Conservation (phyloP, 2,329 filamentous ascomycete genomes). For the Ustulina deusta region DNA sequence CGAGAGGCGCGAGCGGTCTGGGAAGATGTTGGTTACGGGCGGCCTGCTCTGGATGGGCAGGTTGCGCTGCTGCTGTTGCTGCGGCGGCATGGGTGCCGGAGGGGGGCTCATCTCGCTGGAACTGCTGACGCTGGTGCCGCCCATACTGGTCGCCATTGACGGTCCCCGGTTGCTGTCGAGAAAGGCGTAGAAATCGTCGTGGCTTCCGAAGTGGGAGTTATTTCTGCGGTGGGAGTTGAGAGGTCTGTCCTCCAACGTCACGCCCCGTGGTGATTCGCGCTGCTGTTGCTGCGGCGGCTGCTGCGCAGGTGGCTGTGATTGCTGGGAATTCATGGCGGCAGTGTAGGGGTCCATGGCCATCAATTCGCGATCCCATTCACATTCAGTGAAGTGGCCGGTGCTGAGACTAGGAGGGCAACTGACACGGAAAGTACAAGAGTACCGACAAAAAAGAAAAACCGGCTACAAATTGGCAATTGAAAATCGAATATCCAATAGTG, state of each 20-base stretch:
- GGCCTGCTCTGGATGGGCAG: conserved; percentile 46
- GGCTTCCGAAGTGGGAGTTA: conserved; percentile 47
- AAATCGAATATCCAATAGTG: neutral
- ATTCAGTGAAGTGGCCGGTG: conserved; percentile 10
- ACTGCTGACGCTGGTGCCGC: conserved; percentile 1
- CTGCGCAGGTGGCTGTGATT: conserved; percentile 29
- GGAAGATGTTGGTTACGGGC: conserved; percentile 48
- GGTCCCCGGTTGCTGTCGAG: conserved; percentile 48
- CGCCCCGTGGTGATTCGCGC: conserved; percentile 37
- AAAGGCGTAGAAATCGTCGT: conserved; percentile 52
- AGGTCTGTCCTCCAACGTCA: conserved; percentile 36
- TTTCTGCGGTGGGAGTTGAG: conserved; percentile 35
- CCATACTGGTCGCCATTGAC: conserved; percentile 26
- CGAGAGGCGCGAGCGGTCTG: conserved; percentile 46
- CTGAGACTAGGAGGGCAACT: neutral
- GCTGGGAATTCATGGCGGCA: conserved; percentile 38
- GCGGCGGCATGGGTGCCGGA: conserved; percentile 37
- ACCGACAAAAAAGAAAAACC: neutral
- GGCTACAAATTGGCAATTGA: neutral
- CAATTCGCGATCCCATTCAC: conserved; percentile 1
- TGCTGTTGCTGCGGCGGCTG: conserved; percentile 27
- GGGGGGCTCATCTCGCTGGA: conserved; percentile 24
- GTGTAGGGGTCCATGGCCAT: conserved; percentile 37
- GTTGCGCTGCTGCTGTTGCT: conserved; percentile 40
- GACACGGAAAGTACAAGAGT: neutral